These are phyloP conservation scores for Naganishia antarctica DNA, from an alignment of 768 basidiomycete species.

Conservation along the genomic window DNA sequence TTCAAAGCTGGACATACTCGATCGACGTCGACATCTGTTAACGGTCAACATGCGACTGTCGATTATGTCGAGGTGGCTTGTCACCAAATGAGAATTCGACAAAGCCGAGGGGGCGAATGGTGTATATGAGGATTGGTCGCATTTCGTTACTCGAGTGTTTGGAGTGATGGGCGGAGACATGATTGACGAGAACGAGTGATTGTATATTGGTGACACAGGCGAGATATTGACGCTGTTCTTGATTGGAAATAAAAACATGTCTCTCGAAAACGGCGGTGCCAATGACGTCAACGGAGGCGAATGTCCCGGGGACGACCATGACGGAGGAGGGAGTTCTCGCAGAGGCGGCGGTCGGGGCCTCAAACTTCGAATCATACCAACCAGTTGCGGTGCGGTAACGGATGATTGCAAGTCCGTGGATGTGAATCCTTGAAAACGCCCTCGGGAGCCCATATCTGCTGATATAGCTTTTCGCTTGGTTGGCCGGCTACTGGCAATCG, in stretches of 20 bases:
- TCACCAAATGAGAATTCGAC: background rate
- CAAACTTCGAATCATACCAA: background rate
- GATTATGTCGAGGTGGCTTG: background rate
- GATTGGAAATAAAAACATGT: constrained; percentile 27
- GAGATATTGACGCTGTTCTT: background rate
- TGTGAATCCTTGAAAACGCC: background rate
- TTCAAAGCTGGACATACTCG: constrained; percentile 27
- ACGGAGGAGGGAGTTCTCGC: constrained; percentile 27
- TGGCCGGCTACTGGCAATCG: background rate
- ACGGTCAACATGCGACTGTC: constrained; percentile 6
- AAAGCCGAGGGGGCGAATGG: background rate
- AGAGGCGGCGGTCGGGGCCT: constrained; percentile 26
- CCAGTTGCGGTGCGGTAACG: background rate
- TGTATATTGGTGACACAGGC: background rate
- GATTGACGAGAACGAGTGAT: constrained; percentile 8
- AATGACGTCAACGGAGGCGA: constrained; percentile 28
- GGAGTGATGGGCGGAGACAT: constrained; percentile 18
- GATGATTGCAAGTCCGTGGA: background rate
- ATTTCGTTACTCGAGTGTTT: background rate
- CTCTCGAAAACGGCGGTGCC: constrained; percentile 26
- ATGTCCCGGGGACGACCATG: constrained; percentile 29
- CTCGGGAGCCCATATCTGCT: constrained; percentile 7
- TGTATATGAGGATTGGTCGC: background rate
- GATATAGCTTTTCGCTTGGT: constrained; percentile 22
- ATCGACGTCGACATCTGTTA: constrained; percentile 23